Conservation (phyloP, 2,329 filamentous ascomycete species). For the Pseudogymnoascus sp. region DNA sequence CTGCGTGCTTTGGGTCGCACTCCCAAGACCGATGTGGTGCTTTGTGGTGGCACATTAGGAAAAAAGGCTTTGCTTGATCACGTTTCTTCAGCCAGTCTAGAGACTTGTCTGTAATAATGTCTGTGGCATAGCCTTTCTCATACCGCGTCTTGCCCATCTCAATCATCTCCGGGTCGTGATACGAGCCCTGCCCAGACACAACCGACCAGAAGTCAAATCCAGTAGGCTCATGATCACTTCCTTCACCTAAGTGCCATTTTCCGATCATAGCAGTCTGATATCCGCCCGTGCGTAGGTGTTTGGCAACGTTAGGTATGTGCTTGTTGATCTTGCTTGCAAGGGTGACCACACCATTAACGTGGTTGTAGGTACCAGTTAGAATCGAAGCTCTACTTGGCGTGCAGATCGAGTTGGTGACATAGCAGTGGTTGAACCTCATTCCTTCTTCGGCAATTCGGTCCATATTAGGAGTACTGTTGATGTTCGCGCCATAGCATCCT, state of each 20-base stretch:
- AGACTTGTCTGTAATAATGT: slow-evolving; percentile 46
- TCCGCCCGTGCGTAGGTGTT: slow-evolving; percentile 38
- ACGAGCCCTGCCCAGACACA: slow-evolving; percentile 45
- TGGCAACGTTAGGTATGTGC: slow-evolving; percentile 44
- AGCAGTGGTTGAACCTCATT: slow-evolving; percentile 46
- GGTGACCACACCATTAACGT: slow-evolving; percentile 46
- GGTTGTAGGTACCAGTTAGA: slow-evolving; percentile 44
- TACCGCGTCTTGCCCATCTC: slow-evolving; percentile 29
- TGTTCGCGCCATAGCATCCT: slow-evolving; percentile 41
- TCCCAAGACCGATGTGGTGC: slow-evolving; percentile 48
- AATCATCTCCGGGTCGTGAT: slow-evolving; percentile 45
- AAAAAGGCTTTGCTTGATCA: slow-evolving; percentile 37
- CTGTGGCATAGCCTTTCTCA: slow-evolving; percentile 41
- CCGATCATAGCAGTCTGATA: slow-evolving; percentile 48
- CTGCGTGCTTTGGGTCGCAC: slow-evolving; percentile 40
- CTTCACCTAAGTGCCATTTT: slow-evolving; percentile 49
- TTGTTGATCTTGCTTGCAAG: slow-evolving; percentile 44
- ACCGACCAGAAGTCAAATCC: slow-evolving; percentile 48
- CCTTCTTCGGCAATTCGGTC: slow-evolving; percentile 43
- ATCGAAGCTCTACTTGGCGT: slow-evolving; percentile 46
- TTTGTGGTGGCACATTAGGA: slow-evolving; percentile 51
- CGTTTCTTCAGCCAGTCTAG: slow-evolving; percentile 36
- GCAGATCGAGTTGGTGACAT: slow-evolving; percentile 48
- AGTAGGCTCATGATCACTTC: slow-evolving; percentile 37
- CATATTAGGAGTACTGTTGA: slow-evolving; percentile 45